Conservation (phyloP, 139 green algal species). For the Chlorella vulgaris region DNA sequence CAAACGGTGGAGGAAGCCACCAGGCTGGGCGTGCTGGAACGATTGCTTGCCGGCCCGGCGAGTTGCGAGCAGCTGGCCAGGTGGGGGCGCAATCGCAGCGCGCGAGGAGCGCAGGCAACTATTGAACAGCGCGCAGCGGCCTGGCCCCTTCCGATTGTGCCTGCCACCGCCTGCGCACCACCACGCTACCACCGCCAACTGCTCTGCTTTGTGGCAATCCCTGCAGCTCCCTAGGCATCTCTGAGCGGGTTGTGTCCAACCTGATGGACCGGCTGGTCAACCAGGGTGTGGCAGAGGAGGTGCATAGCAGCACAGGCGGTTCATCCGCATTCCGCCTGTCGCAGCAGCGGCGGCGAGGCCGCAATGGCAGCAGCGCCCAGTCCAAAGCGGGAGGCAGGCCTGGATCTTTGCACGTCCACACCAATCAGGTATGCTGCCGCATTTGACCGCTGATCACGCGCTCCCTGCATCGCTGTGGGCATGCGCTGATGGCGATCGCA, state of each 20-base stretch:
- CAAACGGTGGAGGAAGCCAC: not conserved
- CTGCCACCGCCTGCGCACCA: no score
- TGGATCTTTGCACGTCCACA: not conserved
- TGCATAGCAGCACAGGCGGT: not conserved
- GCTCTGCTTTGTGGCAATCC: no score
- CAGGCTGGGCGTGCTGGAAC: not conserved
- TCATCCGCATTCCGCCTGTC: not conserved
- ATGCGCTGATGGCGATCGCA: no score
- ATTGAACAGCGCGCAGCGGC: no score
- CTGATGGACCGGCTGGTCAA: not conserved
- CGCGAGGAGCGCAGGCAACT: no score
- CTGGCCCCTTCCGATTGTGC: not conserved
- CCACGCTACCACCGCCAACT: no score
- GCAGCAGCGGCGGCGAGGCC: not conserved
- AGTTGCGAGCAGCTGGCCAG: not conserved
- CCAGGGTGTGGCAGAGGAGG: not conserved
- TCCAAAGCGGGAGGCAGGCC: not conserved
- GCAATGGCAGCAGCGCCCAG: not conserved
- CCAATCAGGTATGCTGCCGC: not conserved
- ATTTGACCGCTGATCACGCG: no score
- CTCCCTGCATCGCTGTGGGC: no score
- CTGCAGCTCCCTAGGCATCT: slow-evolving; percentile 8
- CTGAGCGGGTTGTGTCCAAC: not conserved
- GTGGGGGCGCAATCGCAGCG: no score
- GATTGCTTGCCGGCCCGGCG: not conserved